phyloP scores from a whole-genome alignment of 2,329 filamentous ascomycete genomes.

The Hymenoscyphus scutula region DNA sequence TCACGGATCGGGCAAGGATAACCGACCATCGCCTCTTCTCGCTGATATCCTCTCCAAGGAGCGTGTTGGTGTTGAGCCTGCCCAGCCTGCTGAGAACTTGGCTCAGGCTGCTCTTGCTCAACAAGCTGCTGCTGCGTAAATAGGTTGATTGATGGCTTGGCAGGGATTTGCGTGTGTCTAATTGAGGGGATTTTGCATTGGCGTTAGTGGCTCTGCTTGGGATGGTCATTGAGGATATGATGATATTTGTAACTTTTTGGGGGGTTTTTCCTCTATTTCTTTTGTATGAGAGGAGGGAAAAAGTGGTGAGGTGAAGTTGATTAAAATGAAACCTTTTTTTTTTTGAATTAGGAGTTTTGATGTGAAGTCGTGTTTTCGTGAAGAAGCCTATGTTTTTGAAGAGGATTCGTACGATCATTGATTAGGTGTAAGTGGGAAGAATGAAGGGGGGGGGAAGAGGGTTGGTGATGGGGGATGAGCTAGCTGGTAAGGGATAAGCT shows the following conservation, averaged over 20 bases:
- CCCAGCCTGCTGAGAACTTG: conserved; percentile 29
- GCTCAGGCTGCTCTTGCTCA: conserved; percentile 21
- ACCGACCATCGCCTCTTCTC: conserved; percentile 80
- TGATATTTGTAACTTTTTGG: background rate
- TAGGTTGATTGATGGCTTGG: background rate
- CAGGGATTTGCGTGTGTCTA: background rate
- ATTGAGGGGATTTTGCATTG: background rate
- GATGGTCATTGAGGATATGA: background rate
- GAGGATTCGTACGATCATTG: no score
- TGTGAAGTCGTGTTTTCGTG: background rate
- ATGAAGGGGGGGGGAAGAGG: no score
- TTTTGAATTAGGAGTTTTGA: background rate
- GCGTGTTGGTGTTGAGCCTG: conserved; percentile 72
- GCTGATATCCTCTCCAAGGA: conserved; percentile 92
- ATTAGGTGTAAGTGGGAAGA: no score
- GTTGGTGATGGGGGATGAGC: no score
- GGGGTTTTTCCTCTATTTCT: no score
- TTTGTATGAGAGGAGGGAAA: background rate
- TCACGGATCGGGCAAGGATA: conserved; percentile 72
- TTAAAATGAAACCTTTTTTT: background rate
- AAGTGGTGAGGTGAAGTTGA: background rate
- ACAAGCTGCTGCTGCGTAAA: background rate
- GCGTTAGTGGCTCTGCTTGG: background rate
- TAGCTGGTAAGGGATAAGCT: no score
- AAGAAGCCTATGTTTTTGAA: no score